Evolutionary conservation across 768 basidiomycete genomes (phyloP), one percentile per base, ranked within the genome.

Genomic region (Chalciporus chontae): DNA sequence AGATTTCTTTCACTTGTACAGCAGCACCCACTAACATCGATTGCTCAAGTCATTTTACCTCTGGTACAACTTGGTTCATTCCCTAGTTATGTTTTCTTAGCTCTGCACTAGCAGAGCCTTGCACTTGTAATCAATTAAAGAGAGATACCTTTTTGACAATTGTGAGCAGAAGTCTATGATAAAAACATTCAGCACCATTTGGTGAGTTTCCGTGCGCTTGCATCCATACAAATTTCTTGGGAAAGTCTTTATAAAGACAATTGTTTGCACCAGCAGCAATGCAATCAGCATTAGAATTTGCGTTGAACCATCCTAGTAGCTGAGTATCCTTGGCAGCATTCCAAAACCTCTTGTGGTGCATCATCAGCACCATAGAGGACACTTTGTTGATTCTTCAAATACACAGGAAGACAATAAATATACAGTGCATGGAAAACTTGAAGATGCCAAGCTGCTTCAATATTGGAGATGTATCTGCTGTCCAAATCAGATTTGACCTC

Each of bases 401-500:
- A 78, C 6, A 81, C 65, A 8, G 66, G 71, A 4, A 80, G 65
- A 0, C 68, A n/a, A n/a, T n/a, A n/a, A n/a, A n/a, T n/a, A n/a
- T n/a, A n/a, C n/a, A n/a, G n/a, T 77, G 65, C 4, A 69, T 64
- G 2, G 48, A 24, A 50, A 64, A 62, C 45, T 70, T 48, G 34
- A 70, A 65, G 61, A 21, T 14, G 18, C 40, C 21, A 40, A 23
- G 0, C 64, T 8, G 40, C 48, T 19, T 48, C 31, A 7, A 34
- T 42, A 10, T 40, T 42, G 5, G 34, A 48, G 23, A 49, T 43
- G 19, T 49, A 49, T 49, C 48, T 49, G 9, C 41, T 42, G 32
- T 47, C 50, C 11, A 52, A 24, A n/a, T 52, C 47, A 13, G 41
- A 31, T 2, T 5, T 7, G 8, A 52, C 43, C 8, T 52, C 51